A percentile compares a stretch with the other conserved stretches of the same genome.
Conservation (phyloP, 441 rosid species). For the Croton setiger region DNA sequence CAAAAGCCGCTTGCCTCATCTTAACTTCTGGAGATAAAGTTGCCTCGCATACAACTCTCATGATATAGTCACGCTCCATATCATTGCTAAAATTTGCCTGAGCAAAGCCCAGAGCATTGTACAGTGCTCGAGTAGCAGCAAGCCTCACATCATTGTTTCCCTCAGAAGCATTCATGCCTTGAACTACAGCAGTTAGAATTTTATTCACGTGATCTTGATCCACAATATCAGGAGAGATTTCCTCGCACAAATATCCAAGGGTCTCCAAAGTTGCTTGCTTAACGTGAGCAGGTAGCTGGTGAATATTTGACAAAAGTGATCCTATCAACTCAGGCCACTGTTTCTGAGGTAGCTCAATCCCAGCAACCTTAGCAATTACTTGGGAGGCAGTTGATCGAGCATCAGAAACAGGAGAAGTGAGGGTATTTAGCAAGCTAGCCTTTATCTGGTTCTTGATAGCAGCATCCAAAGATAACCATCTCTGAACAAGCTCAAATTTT, state of each 20-base stretch:
- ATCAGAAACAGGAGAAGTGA: constrained; percentile 38
- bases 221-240: constrained; percentile 51
- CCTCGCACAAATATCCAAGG: constrained; percentile 58
- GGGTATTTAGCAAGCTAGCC: constrained; percentile 36
- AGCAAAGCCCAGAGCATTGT: constrained; percentile 52
- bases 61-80: constrained; percentile 57
- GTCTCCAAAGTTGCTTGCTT: constrained; percentile 59
- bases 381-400: constrained; percentile 49
- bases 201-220: constrained; percentile 53
- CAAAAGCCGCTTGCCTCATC: constrained; percentile 53
- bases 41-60: constrained; percentile 54
- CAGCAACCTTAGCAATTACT: constrained; percentile 50
- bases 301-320: constrained; percentile 38
- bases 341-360: constrained; percentile 50
- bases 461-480: constrained; percentile 46
- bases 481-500: constrained; percentile 46
- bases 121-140: constrained; percentile 48
- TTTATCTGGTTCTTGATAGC: constrained; percentile 41
- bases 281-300: constrained; percentile 40
- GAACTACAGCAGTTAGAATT: constrained; percentile 56
- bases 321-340: constrained; percentile 57
- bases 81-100: constrained; percentile 54
- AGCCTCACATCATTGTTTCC: constrained; percentile 44
- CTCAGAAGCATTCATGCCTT: constrained; percentile 53
- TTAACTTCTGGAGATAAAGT: constrained; percentile 40